Base-by-base conservation (phyloP, 1,139 yeast genomes). In the Saccharomyces hybrid region DNA sequence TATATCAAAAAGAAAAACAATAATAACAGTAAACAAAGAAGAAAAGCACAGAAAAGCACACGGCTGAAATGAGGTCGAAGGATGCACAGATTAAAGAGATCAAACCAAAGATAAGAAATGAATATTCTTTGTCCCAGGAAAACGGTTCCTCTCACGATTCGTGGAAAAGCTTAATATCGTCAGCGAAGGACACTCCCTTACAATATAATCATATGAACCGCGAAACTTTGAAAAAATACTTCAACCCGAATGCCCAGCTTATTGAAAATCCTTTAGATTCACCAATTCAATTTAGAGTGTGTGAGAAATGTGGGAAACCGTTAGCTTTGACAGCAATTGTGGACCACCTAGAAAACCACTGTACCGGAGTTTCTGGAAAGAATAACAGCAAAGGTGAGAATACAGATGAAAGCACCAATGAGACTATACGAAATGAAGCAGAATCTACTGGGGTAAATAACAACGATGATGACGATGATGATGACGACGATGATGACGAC, bases 281-380 rank as follows among this genome's bases (percentile, higher is more conserved):
- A 62, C 77, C 74, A 26, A 64, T 82, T 28, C 75, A 77, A 53
- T 86, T 82, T 64, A 77, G 86, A 60, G 77, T 84, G 62, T 86
- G 95, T 68, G 82, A 81, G 55, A 73, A 75, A 56, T 86, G 95
- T 66, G 76, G 78, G 49, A 75, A 85, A 56, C 93, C 93, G 1
- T 75, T 86, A 5, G 56, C 61, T 28, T 51, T 62, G 27, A 57
- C 59, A 8, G 60, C 61, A 2, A 54, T 68, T 13, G 53, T 64
- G 32, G 69, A 64, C 75, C 83, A 54, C 74, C 72, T 66, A 74
- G 80, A 48, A 75, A 79, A 29, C 25, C 56, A 63, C 49, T 68
- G 71, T 55, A 56, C 54, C 29, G 58, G 32, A 26, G 16, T 38
- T 16, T 38, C 58, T 2, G 41, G 46, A 14, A 47, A 28, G 26